Base-by-base conservation (phyloP, 305 asterid species). In the Andrographis paniculata region DNA sequence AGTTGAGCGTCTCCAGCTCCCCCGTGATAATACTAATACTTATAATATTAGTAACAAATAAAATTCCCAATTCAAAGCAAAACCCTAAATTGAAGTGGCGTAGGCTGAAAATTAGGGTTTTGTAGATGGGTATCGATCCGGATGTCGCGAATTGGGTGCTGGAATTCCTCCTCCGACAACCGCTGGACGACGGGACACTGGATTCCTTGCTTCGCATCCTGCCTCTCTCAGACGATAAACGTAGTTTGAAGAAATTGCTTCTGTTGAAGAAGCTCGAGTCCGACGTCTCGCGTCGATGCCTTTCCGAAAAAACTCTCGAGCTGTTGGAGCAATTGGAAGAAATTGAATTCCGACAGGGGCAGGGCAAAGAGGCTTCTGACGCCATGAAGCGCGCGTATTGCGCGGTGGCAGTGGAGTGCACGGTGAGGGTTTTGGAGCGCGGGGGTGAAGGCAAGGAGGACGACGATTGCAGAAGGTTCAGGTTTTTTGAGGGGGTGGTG, bases 341-440 rank as follows among this genome's bases (percentile, higher is more conserved):
- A 55, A n/a, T 76, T 0, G 82, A 76, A 9, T 64, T 56, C 52
- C 64, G 18, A 14, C 58, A 19, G 14, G 84, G 88, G 21, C 33
- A 8, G 12, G 59, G 39, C 6, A 39, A 38, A 1, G 6, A 24
- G 30, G 76, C 65, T 14, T 79, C 78, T 2, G 76, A 64, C 5
- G 40, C 67, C 2, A 65, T 79, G 70, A 77, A 64, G 65, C 65
- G 52, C 1, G 95, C 85, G 1, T 88, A 82, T 52, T 82, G 95
- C 47, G 72, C 80, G 5, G 83, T 76, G 53, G 94, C 94, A 0
- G 93, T 88, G 60, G 78, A 67, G 0, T 82, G 80, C 45, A 79
- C 94, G 20, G 72, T 77, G 62, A 66, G 56, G 41, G 45, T 35
- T 23, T 44, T 80, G 65, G 38, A 13, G 38, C 4, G 12, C 38